Evolutionary conservation across 2,329 filamentous ascomycete genomes (phyloP), one percentile per base, ranked within the genome.

Genomic region (Cladosporium sp.): DNA sequence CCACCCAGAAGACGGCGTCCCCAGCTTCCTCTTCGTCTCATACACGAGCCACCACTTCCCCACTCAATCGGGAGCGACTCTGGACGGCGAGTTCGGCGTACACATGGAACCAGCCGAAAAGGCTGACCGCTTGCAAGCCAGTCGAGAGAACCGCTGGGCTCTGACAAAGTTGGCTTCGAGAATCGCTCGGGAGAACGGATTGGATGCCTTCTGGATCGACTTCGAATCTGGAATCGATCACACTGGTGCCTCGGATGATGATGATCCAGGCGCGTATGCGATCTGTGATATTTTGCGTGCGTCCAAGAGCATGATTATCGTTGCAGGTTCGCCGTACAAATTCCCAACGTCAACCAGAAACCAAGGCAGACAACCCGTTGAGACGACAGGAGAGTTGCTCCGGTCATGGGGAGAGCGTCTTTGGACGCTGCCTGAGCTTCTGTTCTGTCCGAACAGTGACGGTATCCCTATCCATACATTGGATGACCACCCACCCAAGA

Each of bases 121-220:
- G 26, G 51, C 26, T 2, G 51, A 54, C 5, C 26, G 51, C 18
- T n/a, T n/a, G 16, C 28, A 30, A 21, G 18, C 26, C 10, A 32
- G 51, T 14, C 3, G 2, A 3, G 30, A 8, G 0, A 54, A 54
- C 10, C 51, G 51, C 18, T 5, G 1, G 14, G 51, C 51, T 10
- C 51, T 54, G 13, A 54, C 51, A n/a, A 13, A n/a, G 14, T 28
- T 54, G 18, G 51, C 51, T 5, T 2, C 51, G 1, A 13, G 6
- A 0, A 30, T 54, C 28, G 51, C 51, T n/a, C 26, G 51, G n/a
- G 8, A 54, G 11, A 32, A 21, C 5, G 18, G 28, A 4, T 32
- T 54, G 10, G 51, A 54, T 32, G 51, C 51, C 14, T 54, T 54
- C 51, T 54, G 51, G 51, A 32, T 54, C 8, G 51, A 54, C 30